These are phyloP conservation scores for Pseudopithomyces chartarum DNA, from an alignment of 2,329 filamentous ascomycete species.

Conservation along the genomic window DNA sequence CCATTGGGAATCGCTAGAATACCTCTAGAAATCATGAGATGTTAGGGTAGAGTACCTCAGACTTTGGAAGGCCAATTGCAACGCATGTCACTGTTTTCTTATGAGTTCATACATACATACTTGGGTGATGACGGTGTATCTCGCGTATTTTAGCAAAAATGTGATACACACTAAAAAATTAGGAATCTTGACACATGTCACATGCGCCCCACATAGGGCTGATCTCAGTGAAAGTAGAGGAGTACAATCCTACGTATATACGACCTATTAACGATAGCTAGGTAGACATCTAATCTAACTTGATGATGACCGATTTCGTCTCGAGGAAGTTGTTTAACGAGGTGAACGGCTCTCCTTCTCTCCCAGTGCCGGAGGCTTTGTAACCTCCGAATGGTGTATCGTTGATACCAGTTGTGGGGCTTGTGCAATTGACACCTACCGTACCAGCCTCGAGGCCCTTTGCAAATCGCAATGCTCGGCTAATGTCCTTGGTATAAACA, in stretches of 20 bases:
- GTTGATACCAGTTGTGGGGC: constrained; percentile 27
- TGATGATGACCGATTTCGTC: constrained; percentile 41
- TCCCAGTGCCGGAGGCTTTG: constrained; percentile 43
- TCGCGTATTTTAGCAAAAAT: background rate
- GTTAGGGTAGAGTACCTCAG: background rate
- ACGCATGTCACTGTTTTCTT: too few species aligned
- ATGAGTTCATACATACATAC: too few species aligned
- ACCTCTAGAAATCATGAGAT: background rate
- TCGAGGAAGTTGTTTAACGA: constrained; percentile 41
- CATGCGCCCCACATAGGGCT: background rate
- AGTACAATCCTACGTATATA: background rate
- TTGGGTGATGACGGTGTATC: background rate
- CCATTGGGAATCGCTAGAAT: background rate
- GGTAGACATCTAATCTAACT: constrained; percentile 19
- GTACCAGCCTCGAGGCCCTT: constrained; percentile 48
- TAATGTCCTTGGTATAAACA: constrained; percentile 69
- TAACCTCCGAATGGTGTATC: constrained; percentile 51
- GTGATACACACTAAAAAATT: too few species aligned
- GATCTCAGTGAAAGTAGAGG: background rate
- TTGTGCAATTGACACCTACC: constrained; percentile 49
- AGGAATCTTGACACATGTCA: background rate
- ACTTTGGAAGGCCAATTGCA: too few species aligned
- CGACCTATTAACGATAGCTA: background rate
- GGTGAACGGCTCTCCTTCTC: constrained; percentile 40
- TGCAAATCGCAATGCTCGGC: constrained; percentile 45